These are phyloP conservation scores for Paracorniculantispora psalliotae DNA, from an alignment of 2,329 filamentous ascomycete species.

Conservation along the genomic window DNA sequence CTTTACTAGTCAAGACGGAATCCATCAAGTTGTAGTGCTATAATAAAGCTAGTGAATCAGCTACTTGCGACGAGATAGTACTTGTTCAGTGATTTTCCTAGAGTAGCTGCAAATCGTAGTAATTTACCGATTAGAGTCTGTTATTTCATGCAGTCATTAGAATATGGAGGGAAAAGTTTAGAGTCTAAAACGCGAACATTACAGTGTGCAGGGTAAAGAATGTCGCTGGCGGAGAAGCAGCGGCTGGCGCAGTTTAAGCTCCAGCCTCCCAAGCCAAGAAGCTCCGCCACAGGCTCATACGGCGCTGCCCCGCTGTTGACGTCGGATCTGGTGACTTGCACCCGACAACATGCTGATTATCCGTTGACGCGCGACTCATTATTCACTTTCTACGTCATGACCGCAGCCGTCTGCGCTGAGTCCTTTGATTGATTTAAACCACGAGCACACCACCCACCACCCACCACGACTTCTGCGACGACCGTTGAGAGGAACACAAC, in stretches of 20 bases:
- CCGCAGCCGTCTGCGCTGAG: neutral
- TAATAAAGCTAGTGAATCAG: too few relatives aligned
- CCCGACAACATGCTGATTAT: slow-evolving; percentile 5
- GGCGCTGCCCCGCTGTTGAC: slow-evolving; percentile 9
- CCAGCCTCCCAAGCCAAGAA: neutral
- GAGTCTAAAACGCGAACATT: neutral
- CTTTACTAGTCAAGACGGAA: too few relatives aligned
- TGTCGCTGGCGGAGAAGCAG: neutral
- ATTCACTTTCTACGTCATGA: neutral
- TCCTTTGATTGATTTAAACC: slow-evolving; percentile 7
- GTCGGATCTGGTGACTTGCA: slow-evolving; percentile 11
- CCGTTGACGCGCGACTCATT: neutral
- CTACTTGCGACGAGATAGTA: too few relatives aligned
- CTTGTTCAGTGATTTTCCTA: too few relatives aligned
- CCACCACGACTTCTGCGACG: neutral
- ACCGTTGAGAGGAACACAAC: neutral
- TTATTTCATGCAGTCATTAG: neutral
- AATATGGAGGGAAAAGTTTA: neutral
- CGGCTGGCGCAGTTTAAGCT: neutral
- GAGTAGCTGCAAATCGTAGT: too few relatives aligned
- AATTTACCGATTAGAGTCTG: neutral
- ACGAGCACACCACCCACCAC: neutral
- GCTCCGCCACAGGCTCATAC: neutral
- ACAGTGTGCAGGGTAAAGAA: neutral
- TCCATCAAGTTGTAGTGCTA: too few relatives aligned